A percentile compares a stretch with the other conserved stretches of the same genome.
phyloP scores from a whole-genome alignment of 169 alveolate species.

The Plasmodium chabaudi region DNA sequence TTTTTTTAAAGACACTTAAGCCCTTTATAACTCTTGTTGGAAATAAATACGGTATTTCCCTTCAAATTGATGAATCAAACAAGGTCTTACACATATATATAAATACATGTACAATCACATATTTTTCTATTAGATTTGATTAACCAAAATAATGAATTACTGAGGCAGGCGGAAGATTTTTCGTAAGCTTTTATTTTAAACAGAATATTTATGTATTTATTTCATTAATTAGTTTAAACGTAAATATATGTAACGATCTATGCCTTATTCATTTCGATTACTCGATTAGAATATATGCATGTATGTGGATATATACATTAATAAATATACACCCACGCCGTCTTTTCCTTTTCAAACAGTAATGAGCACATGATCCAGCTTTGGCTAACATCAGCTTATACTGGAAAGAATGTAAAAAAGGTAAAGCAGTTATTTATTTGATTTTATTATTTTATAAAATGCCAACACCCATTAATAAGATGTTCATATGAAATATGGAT shows the following conservation, averaged over 20 bases:
- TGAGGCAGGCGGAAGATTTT: slow-evolving; percentile 39
- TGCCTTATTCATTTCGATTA: too few relatives aligned
- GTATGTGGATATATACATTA: slow-evolving; percentile 1
- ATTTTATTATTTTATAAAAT: too few relatives aligned
- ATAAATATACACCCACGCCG: background rate
- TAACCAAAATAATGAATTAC: slow-evolving; percentile 10
- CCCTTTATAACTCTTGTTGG: slow-evolving; percentile 78
- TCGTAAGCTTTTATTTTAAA: slow-evolving; percentile 8
- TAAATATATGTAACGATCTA: background rate
- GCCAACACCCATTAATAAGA: background rate
- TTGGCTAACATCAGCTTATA: slow-evolving; percentile 67
- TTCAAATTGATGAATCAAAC: background rate
- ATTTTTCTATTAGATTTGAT: slow-evolving; percentile 35
- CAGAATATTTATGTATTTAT: too few relatives aligned
- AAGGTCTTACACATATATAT: background rate
- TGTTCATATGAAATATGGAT: background rate
- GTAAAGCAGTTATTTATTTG: slow-evolving; percentile 11
- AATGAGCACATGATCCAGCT: slow-evolving; percentile 64
- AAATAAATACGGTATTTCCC: slow-evolving; percentile 38
- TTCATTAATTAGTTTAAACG: background rate
- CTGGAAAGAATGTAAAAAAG: slow-evolving; percentile 75
- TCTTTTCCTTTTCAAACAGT: slow-evolving; percentile 4
- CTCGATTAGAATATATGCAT: background rate
- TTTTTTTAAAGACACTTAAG: slow-evolving; percentile 42
- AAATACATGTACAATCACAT: background rate